Evolutionary conservation across 495 filamentous ascomycete genomes (phyloP), one percentile per base, ranked within the genome.

Genomic region (Neurospora pannonica): DNA sequence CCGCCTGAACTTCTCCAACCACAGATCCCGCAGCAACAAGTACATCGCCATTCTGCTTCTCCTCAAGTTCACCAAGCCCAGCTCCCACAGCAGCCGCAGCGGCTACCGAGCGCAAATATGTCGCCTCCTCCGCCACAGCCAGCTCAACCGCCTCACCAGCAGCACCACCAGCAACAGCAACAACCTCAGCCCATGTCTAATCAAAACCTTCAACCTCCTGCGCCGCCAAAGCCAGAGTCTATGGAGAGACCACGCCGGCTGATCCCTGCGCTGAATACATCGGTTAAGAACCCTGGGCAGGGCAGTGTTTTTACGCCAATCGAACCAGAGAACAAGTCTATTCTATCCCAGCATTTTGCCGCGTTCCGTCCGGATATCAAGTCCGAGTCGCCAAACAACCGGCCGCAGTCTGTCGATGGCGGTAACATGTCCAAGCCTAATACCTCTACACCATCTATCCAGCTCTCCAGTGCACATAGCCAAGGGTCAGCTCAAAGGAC

Each of bases 301-400:
- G 91, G 94, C 73, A 97, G 94, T 81, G 98, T 98, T 71, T 98
- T 97, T 78, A 99, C 96, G 1, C 96, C 96, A 2, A 97, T 98
- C 73, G 96, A 97, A 76, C 54, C 54, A 19, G 95, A 97, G 79
- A 93, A 91, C 74, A 89, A 93, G 67, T 98, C 96, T 7, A 90
- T 97, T 75, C 85, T 98, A 31, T 92, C 92, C 17, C 92, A 94
- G 72, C 94, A 97, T 82, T 92, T 96, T 79, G 93, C 92, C 48
- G 81, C 84, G 10, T 83, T 88, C 77, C 76, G 86, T 76, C 71
- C 84, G 36, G 79, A 87, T 37, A 73, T 85, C 79, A 76, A 86
- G 74, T 74, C 87, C 75, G 77, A 89, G 79, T 42, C 78, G 71
- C 73, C 81, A 77, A 74, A 79, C 38, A 84, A 78, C 60, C 86